These are phyloP conservation scores for Pseudogymnoascus sp. DNA, from an alignment of 2,329 filamentous ascomycete species.

Conservation along the genomic window DNA sequence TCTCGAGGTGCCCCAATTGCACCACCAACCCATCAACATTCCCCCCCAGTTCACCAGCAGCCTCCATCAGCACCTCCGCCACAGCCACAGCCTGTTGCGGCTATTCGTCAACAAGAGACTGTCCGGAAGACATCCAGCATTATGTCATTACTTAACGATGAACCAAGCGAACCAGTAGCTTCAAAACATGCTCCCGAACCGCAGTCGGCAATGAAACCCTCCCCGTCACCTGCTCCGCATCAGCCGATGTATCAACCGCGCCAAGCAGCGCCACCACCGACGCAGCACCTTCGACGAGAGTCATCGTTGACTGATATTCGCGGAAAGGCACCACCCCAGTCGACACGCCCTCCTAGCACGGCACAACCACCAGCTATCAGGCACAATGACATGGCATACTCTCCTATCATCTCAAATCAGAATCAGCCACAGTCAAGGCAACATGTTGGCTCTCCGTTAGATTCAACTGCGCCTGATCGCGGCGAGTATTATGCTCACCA, in stretches of 20 bases:
- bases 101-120: conserved; percentile 35
- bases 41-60: conserved; percentile 13
- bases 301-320: conserved; percentile 25
- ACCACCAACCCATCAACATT: conserved; percentile 18
- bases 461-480: conserved; percentile 24
- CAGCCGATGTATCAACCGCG: conserved; percentile 27
- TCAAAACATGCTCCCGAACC: conserved; percentile 10
- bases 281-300: conserved; percentile 24
- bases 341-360: conserved; percentile 21
- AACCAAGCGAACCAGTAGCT: conserved; percentile 38
- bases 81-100: conserved; percentile 29
- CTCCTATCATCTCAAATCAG: conserved; percentile 22
- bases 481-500: conserved; percentile 26
- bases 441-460: conserved; percentile 24
- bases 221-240: conserved; percentile 25
- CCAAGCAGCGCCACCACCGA: conserved; percentile 23
- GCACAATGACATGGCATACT: conserved; percentile 29
- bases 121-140: conserved; percentile 57
- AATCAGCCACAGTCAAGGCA: conserved; percentile 18
- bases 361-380: conserved; percentile 22
- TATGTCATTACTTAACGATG: conserved; percentile 57
- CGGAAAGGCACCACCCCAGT: conserved; percentile 20
- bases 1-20: conserved; percentile 22
- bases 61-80: conserved; percentile 7
- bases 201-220: conserved; percentile 15